Conservation (phyloP, 139 green algal genomes). For the Haematococcus lacustris region DNA sequence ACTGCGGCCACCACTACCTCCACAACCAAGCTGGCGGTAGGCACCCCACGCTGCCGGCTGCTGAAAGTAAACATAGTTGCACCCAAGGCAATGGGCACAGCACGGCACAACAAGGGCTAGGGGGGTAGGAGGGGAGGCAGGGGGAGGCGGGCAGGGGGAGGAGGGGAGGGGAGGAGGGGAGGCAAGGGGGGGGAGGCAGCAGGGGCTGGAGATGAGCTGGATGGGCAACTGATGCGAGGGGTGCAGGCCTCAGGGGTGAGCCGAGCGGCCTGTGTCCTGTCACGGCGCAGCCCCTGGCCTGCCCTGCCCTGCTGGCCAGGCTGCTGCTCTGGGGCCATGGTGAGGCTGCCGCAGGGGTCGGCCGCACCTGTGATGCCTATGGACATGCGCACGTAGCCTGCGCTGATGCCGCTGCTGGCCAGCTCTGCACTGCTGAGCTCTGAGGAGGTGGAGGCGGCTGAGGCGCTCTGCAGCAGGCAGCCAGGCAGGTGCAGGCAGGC, state of each 20-base stretch:
- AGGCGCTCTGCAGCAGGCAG: no score
- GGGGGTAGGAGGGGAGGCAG: no score
- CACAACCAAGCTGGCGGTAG: background rate
- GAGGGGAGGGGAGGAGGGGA: no score
- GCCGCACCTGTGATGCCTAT: constrained; percentile 52
- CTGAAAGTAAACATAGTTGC: background rate
- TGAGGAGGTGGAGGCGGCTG: constrained; percentile 38
- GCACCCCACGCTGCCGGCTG: background rate
- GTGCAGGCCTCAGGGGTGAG: background rate
- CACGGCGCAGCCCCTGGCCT: no score
- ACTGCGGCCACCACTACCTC: background rate
- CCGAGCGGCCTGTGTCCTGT: background rate
- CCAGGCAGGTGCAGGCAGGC: no score
- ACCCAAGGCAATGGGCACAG: background rate
- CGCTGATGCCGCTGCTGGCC: constrained; percentile 35
- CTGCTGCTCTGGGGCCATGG: no score
- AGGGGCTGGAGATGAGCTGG: background rate
- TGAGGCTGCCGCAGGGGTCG: background rate
- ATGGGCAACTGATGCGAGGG: background rate
- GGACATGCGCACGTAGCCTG: constrained; percentile 54
- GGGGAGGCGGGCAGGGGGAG: no score
- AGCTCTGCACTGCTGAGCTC: constrained; percentile 46
- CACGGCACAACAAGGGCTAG: no score
- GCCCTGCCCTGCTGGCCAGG: no score
- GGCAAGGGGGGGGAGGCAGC: no score